These are phyloP conservation scores for Entomophthora muscae DNA, from an alignment of 371 early-diverging fungal genomes.

Conservation along the genomic window DNA sequence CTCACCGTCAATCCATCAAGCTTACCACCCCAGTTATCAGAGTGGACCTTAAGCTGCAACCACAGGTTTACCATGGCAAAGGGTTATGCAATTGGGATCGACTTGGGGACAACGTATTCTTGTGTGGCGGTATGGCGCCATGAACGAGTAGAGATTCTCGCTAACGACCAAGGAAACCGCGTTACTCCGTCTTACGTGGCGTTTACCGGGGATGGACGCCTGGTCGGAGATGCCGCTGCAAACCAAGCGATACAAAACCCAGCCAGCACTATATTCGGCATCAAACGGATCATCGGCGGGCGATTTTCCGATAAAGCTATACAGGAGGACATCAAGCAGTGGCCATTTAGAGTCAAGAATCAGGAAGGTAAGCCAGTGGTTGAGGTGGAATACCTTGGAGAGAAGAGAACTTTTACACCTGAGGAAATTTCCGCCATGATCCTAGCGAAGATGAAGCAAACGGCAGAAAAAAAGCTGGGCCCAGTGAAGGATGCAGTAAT, in stretches of 20 bases:
- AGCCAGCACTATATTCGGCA: constrained; percentile 77
- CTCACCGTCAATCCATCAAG: too few species aligned
- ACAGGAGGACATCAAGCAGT: constrained; percentile 73
- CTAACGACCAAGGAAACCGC: constrained; percentile 61
- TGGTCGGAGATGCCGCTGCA: constrained; percentile 80
- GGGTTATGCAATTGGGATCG: constrained; percentile 50
- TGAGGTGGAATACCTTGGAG: constrained; percentile 66
- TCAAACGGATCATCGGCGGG: constrained; percentile 89
- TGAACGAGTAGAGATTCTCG: constrained; percentile 86
- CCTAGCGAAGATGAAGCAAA: constrained; percentile 94
- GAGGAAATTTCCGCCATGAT: too few species aligned
- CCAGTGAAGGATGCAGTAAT: constrained; percentile 84
- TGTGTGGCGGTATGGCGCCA: constrained; percentile 96
- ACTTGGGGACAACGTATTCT: constrained; percentile 99
- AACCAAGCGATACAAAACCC: constrained; percentile 64
- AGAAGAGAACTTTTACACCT: constrained; percentile 64
- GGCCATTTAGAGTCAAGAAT: constrained; percentile 72
- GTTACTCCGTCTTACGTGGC: constrained; percentile 84
- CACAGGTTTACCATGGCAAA: not conserved
- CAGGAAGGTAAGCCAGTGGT: constrained; percentile 66
- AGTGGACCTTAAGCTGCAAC: too few species aligned
- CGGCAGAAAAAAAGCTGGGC: constrained; percentile 90
- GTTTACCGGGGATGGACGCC: constrained; percentile 64
- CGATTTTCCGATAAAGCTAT: constrained; percentile 67
- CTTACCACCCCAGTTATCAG: too few species aligned